Conservation (phyloP, 768 basidiomycete genomes). For the Hypsizygus marmoreus region DNA sequence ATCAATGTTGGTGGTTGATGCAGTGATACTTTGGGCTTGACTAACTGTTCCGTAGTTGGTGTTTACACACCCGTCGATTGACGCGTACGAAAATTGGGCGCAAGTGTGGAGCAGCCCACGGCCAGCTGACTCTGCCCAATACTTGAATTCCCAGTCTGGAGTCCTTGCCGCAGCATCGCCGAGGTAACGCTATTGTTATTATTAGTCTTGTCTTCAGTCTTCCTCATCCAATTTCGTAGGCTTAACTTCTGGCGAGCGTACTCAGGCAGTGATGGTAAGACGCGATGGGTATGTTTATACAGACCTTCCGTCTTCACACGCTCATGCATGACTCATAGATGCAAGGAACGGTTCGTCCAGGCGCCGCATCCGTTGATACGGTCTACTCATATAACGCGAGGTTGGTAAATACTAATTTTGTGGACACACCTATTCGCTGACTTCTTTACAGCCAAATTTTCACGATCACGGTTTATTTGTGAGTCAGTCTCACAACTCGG, state of each 20-base stretch:
- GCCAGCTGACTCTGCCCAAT: slow-evolving; percentile 57
- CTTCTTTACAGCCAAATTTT: slow-evolving; percentile 44
- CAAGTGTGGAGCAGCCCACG: slow-evolving; percentile 55
- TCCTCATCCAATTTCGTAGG: slow-evolving; percentile 26
- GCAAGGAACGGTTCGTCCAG: slow-evolving; percentile 66
- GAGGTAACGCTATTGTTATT: slow-evolving; percentile 31
- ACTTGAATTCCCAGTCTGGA: slow-evolving; percentile 51
- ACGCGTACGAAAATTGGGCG: slow-evolving; percentile 70
- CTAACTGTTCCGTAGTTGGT: slow-evolving; percentile 41
- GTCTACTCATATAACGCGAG: slow-evolving; percentile 51
- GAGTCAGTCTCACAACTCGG: slow-evolving; percentile 13
- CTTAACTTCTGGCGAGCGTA: slow-evolving; percentile 67
- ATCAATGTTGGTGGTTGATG: slow-evolving; percentile 46
- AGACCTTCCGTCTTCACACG: background rate
- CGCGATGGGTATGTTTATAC: slow-evolving; percentile 45
- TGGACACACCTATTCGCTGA: background rate
- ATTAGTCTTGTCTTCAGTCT: background rate
- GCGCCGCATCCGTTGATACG: slow-evolving; percentile 53
- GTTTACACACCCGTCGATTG: slow-evolving; percentile 63
- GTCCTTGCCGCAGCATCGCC: slow-evolving; percentile 60
- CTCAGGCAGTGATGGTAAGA: slow-evolving; percentile 43
- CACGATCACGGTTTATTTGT: slow-evolving; percentile 66
- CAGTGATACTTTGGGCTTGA: background rate
- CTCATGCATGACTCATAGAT: slow-evolving; percentile 33
- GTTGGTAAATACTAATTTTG: slow-evolving; percentile 12